A percentile compares a stretch with the other conserved stretches of the same genome.
Evolutionary conservation across 371 early-diverging fungal species (phyloP).

Genomic region (Mortierella sp.): DNA sequence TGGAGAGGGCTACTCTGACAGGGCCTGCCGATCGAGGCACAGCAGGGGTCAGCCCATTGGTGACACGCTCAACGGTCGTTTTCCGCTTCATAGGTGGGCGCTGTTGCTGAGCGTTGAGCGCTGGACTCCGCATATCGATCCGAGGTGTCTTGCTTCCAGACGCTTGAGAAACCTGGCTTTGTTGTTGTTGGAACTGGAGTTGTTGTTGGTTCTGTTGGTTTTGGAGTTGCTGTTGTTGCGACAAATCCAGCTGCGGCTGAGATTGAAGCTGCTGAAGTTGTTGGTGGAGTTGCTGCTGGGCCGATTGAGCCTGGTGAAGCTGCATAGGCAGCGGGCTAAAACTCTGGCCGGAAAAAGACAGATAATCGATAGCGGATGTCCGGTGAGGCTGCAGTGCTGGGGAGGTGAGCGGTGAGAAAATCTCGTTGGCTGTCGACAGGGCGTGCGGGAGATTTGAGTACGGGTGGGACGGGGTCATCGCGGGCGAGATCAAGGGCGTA

Average conservation of each 20-base stretch:
- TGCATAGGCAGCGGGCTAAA: constrained; percentile 48
- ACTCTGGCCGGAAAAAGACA: constrained; percentile 46
- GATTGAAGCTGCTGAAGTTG: constrained; percentile 47
- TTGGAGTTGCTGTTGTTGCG: constrained; percentile 21
- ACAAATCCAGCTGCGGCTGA: constrained; percentile 46
- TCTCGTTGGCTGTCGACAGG: constrained; percentile 56
- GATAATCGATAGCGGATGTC: constrained; percentile 43
- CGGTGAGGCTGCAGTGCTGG: constrained; percentile 73
- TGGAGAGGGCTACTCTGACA: constrained; percentile 45
- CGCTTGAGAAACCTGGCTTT: constrained; percentile 25
- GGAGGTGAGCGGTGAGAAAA: constrained; percentile 78
- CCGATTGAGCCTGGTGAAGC: constrained; percentile 50
- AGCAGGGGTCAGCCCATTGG: constrained; percentile 32
- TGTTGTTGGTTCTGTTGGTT: constrained; percentile 24
- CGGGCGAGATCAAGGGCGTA: constrained; percentile 81
- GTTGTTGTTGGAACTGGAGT: constrained; percentile 24
- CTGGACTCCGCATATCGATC: constrained; percentile 40
- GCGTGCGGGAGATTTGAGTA: constrained; percentile 62
- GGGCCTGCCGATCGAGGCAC: constrained; percentile 38
- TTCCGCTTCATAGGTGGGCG: constrained; percentile 49
- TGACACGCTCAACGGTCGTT: constrained; percentile 39
- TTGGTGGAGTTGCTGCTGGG: constrained; percentile 43
- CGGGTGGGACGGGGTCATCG: constrained; percentile 72
- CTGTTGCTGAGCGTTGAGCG: constrained; percentile 29
- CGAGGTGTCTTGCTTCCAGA: constrained; percentile 22